Percentiles rank a stretch among this genome's conserved stretches.
Conservation (phyloP, 352 stramenopile species). For the Phytopythium ostracodes region DNA sequence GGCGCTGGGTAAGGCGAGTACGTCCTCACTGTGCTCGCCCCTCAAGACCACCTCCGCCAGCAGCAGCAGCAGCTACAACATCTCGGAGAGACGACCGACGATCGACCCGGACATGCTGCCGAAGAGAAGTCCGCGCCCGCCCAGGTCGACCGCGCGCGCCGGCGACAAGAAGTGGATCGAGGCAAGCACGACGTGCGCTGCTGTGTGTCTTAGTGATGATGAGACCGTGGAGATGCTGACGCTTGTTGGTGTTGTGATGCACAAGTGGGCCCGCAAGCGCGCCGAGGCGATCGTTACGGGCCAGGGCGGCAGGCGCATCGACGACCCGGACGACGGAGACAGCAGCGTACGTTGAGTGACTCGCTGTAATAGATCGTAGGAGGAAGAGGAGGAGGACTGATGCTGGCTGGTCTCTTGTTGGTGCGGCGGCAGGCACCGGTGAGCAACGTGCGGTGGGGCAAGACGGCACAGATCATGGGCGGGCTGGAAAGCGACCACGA, state of each 20-base stretch:
- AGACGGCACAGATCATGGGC: conserved; percentile 56
- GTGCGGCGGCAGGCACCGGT: conserved; percentile 7
- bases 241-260: background rate
- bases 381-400: too few species aligned
- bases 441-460: conserved; percentile 62
- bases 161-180: conserved; percentile 22
- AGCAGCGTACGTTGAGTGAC: conserved; percentile 10
- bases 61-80: background rate
- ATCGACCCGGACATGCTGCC: background rate
- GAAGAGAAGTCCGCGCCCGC: too few species aligned
- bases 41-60: background rate
- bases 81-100: background rate
- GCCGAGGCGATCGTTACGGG: conserved; percentile 29
- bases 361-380: too few species aligned
- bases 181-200: too few species aligned
- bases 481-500: conserved; percentile 34
- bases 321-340: conserved; percentile 14
- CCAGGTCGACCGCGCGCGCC: background rate
- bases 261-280: conserved; percentile 48
- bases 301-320: conserved; percentile 12
- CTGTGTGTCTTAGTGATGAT: background rate
- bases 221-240: background rate
- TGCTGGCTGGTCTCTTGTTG: background rate
- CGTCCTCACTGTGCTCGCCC: background rate
- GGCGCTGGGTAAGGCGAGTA: background rate